Evolutionary conservation across 352 stramenopile genomes (phyloP).

Genomic region (Elongisporangium undulatum): DNA sequence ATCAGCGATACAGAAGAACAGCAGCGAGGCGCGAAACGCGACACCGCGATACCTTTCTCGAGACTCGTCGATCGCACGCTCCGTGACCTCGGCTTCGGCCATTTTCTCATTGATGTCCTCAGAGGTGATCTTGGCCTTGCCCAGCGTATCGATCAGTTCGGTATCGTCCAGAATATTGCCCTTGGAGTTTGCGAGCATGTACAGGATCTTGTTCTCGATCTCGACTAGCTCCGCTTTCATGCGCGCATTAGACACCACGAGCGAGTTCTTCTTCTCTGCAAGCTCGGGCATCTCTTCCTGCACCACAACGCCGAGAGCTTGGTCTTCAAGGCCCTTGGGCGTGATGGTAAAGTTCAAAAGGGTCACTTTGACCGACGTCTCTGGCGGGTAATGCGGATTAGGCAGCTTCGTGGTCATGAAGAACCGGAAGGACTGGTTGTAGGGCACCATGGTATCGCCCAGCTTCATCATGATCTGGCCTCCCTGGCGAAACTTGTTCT

Average conservation of each 20-base stretch:
- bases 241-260: slow-evolving; percentile 87
- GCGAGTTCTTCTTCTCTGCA: slow-evolving; percentile 87
- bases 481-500: slow-evolving; percentile 92
- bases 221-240: slow-evolving; percentile 88
- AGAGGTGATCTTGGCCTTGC: slow-evolving; percentile 76
- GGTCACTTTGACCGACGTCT: slow-evolving; percentile 91
- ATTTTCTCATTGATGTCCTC: slow-evolving; percentile 87
- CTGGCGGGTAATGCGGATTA: slow-evolving; percentile 91
- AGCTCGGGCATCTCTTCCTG: slow-evolving; percentile 89
- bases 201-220: slow-evolving; percentile 92
- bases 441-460: slow-evolving; percentile 90
- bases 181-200: slow-evolving; percentile 87
- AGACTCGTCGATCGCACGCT: slow-evolving; percentile 87
- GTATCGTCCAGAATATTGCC: slow-evolving; percentile 93
- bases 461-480: slow-evolving; percentile 90
- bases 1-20: slow-evolving; percentile 92
- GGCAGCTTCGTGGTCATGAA: slow-evolving; percentile 92
- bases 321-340: slow-evolving; percentile 88
- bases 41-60: slow-evolving; percentile 86
- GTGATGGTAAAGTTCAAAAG: slow-evolving; percentile 93
- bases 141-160: slow-evolving; percentile 89
- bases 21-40: slow-evolving; percentile 79
- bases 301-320: slow-evolving; percentile 87
- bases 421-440: slow-evolving; percentile 89
- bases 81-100: slow-evolving; percentile 87